Conservation (phyloP, 768 basidiomycete genomes). For the Hygrocybe coccinea region DNA sequence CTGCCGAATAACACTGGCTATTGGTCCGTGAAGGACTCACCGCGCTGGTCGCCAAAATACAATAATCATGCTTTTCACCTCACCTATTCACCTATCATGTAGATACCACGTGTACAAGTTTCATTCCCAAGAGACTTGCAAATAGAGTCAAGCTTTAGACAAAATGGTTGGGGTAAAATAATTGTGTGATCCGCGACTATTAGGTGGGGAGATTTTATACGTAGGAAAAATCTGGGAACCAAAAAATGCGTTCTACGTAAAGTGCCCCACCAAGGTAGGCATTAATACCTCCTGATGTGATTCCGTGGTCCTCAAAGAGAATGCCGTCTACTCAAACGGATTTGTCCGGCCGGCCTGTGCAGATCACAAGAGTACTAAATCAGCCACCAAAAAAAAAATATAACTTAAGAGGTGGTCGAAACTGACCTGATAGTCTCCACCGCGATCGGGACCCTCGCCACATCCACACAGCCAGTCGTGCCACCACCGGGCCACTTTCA, state of each 20-base stretch:
- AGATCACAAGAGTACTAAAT: slow-evolving; percentile 4
- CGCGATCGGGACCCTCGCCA: slow-evolving; percentile 66
- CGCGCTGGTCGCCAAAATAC: too few species aligned
- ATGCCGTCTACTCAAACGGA: slow-evolving; percentile 40
- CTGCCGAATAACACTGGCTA: slow-evolving; percentile 28
- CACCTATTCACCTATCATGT: too few species aligned
- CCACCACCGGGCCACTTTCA: slow-evolving; percentile 61
- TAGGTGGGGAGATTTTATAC: background rate
- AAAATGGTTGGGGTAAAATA: background rate
- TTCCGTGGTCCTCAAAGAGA: background rate
- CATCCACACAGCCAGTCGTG: slow-evolving; percentile 85
- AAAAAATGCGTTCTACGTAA: too few species aligned
- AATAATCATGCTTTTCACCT: too few species aligned
- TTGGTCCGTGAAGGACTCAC: too few species aligned
- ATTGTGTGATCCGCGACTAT: background rate
- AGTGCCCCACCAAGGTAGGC: too few species aligned
- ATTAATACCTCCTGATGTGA: too few species aligned
- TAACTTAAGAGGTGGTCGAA: background rate
- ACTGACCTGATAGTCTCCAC: slow-evolving; percentile 66
- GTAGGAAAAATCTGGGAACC: background rate
- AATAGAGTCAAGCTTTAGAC: too few species aligned
- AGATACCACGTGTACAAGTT: too few species aligned
- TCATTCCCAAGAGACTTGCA: too few species aligned
- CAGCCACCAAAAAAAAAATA: background rate
- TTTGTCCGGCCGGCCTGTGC: slow-evolving; percentile 73